These are phyloP conservation scores for Lithohypha guttulata DNA, from an alignment of 2,329 filamentous ascomycete species.

Conservation along the genomic window DNA sequence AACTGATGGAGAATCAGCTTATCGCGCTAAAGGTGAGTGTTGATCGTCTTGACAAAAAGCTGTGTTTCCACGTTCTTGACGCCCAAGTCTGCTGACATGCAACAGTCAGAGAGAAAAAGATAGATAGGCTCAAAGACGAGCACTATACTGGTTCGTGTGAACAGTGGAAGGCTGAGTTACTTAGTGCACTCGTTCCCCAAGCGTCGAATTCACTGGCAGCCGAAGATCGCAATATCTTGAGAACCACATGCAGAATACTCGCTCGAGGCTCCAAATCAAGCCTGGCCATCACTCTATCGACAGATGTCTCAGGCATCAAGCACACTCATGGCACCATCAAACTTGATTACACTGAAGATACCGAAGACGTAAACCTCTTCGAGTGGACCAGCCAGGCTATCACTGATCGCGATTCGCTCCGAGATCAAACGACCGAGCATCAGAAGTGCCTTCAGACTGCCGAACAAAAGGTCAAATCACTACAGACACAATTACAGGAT, in stretches of 20 bases:
- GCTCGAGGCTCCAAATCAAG: slow-evolving; percentile 23
- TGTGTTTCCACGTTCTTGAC: slow-evolving; percentile 3
- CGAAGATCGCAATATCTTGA: slow-evolving; percentile 13
- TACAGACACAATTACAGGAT: slow-evolving; percentile 46
- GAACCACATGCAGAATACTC: slow-evolving; percentile 14
- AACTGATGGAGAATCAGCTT: slow-evolving; percentile 48
- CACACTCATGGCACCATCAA: slow-evolving; percentile 46
- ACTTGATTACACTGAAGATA: slow-evolving; percentile 40
- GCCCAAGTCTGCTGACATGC: slow-evolving; percentile 5
- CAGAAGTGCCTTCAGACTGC: slow-evolving; percentile 33
- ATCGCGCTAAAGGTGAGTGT: slow-evolving; percentile 38
- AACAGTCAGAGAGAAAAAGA: slow-evolving; percentile 29
- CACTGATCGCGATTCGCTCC: slow-evolving; percentile 32
- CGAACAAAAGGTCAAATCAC: slow-evolving; percentile 39
- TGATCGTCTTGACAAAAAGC: too few species aligned
- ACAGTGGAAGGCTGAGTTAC: slow-evolving; percentile 32
- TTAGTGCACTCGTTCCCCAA: slow-evolving; percentile 25
- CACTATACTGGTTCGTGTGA: slow-evolving; percentile 34
- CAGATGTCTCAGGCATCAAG: slow-evolving; percentile 40
- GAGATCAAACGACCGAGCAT: slow-evolving; percentile 32
- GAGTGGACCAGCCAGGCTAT: slow-evolving; percentile 45
- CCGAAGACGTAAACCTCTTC: slow-evolving; percentile 45
- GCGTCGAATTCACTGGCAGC: background rate
- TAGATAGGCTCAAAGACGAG: slow-evolving; percentile 31
- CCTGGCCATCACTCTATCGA: slow-evolving; percentile 32